Percentiles rank a stretch among this genome's conserved stretches.
These are phyloP conservation scores for Pseudotulostoma volvatum DNA, from an alignment of 495 filamentous ascomycete species.

Conservation along the genomic window DNA sequence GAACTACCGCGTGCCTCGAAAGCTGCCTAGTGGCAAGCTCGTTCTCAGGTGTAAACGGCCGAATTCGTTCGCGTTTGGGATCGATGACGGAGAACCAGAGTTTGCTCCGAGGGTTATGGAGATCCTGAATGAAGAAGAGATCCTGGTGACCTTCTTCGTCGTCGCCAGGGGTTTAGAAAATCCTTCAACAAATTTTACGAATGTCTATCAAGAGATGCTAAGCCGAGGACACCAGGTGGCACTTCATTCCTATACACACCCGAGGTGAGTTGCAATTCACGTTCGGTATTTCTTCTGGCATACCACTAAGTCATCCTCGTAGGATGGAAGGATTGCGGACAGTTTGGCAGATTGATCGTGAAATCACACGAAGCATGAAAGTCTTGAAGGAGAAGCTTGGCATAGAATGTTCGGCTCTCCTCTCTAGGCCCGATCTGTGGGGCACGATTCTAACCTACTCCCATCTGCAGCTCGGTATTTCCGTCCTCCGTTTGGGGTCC, in stretches of 20 bases:
- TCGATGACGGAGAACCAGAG: conserved; percentile 56
- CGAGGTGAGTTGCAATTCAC: conserved; percentile 29
- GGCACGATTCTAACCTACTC: conserved; percentile 1
- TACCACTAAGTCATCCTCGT: neutral
- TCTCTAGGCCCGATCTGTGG: neutral
- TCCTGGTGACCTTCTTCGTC: conserved; percentile 66
- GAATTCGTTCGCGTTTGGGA: conserved; percentile 65
- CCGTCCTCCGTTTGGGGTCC: conserved; percentile 60
- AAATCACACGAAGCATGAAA: conserved; percentile 45
- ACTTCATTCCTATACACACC: conserved; percentile 58
- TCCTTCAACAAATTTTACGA: conserved; percentile 39
- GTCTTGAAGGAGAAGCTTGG: conserved; percentile 37
- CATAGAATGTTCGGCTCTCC: conserved; percentile 18
- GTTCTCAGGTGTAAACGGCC: conserved; percentile 51
- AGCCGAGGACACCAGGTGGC: conserved; percentile 56
- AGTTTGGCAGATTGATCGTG: conserved; percentile 48
- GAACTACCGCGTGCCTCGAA: conserved; percentile 36
- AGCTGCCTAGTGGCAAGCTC: conserved; percentile 44
- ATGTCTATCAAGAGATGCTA: conserved; percentile 49
- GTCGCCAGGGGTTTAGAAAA: conserved; percentile 52
- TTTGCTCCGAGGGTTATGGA: conserved; percentile 47
- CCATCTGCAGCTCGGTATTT: conserved; percentile 39
- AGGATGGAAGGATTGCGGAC: conserved; percentile 48
- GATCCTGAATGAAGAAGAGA: conserved; percentile 43
- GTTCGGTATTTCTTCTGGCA: neutral